Evolutionary conservation across 2,329 filamentous ascomycete genomes (phyloP).

Genomic region (Chaetomium strumarium): DNA sequence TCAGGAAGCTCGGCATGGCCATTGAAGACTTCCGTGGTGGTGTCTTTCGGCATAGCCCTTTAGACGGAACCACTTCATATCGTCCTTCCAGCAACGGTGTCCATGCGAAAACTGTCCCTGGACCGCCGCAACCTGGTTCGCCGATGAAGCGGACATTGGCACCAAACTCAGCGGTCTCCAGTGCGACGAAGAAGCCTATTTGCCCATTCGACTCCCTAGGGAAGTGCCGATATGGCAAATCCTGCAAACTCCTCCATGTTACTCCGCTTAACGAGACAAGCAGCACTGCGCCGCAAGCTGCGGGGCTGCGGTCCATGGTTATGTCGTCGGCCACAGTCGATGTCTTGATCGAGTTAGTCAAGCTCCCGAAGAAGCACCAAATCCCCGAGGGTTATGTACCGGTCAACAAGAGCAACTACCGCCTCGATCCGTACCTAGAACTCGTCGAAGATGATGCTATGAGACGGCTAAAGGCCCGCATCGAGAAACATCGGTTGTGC

Average conservation of each 20-base stretch:
- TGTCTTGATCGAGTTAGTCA: constrained; percentile 8
- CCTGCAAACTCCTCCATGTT: constrained; percentile 27
- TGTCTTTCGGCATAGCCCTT: constrained; percentile 39
- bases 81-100: not conserved
- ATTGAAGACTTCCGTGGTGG: constrained; percentile 45
- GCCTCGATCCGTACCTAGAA: constrained; percentile 28
- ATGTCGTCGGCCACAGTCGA: not conserved
- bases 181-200: constrained; percentile 17
- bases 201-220: constrained; percentile 27
- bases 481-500: constrained; percentile 25
- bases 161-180: not conserved
- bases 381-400: constrained; percentile 27
- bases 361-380: constrained; percentile 22
- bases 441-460: constrained; percentile 17
- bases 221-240: constrained; percentile 28
- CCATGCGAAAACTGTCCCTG: not conserved
- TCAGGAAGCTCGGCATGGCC: constrained; percentile 44
- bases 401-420: constrained; percentile 26
- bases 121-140: not conserved
- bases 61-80: constrained; percentile 5
- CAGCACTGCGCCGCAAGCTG: not conserved
- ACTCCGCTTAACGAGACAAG: constrained; percentile 7
- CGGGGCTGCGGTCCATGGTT: not conserved
- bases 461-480: constrained; percentile 22
- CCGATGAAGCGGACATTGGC: not conserved